Evolutionary conservation across 305 asterid genomes (phyloP), one percentile per base, ranked within the genome.

Genomic region (Fraxinus platypoda): DNA sequence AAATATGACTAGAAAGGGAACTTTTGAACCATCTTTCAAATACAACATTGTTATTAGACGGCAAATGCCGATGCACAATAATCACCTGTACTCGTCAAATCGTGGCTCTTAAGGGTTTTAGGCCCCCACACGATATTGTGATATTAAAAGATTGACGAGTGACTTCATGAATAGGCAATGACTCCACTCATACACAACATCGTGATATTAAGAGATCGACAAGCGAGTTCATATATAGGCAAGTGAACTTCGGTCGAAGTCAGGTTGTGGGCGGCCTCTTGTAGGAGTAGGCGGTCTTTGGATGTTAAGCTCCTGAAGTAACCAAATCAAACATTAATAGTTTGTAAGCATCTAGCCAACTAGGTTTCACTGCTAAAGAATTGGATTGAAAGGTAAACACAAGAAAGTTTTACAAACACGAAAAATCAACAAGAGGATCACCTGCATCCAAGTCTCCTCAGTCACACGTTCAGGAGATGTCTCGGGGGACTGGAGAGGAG

Each of bases 211-310:
- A 74, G 72, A 64, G 43, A 76, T 33, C 26, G 25, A 8, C 3
- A 3, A 33, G 6, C 11, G 13, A 35, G 41, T 2, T 90, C 88
- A 95, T 81, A 95, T 97, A 83, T 93, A 93, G 83, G 98, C 98
- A 54, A 97, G 98, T 68, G 99, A 97, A 82, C 86, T 89, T 66
- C 98, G 92, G 83, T 97, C 98, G 52, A 81, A 94, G 38, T 97
- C 97, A 11, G 98, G 98, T 81, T 97, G 99, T 17, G 99, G 99
- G 35, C 94, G 97, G 6, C 99, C 99, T 84, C 98, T 89, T 1
- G 98, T 97, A 26, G 99, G 98, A 75, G 99, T 97, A 17, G 99
- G 99, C 43, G 99, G 98, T 88, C 99, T 89, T 89, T 97, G 98
- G 83, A 92, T 97, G 86, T 97, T 97, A 31, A 97, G 99, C 88